A percentile compares a stretch with the other conserved stretches of the same genome.
Conservation (phyloP, 768 basidiomycete species). For the Boletus rubroflammeus region DNA sequence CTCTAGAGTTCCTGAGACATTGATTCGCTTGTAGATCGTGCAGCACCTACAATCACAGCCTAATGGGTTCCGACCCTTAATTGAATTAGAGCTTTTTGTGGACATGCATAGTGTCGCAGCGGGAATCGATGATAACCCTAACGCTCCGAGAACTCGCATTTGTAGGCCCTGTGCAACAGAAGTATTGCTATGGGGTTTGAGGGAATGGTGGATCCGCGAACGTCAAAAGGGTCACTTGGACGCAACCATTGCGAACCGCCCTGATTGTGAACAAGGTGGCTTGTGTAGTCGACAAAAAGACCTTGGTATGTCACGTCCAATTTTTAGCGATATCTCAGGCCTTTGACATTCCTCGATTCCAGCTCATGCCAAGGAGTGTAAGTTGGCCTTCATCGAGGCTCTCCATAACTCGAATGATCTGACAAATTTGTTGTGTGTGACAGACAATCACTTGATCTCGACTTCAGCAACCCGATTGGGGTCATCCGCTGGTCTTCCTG, state of each 20-base stretch:
- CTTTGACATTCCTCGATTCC: slow-evolving; percentile 7
- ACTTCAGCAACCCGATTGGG: background rate
- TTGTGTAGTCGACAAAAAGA: slow-evolving; percentile 62
- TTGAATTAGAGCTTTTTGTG: slow-evolving; percentile 67
- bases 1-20: background rate
- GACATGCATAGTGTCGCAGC: slow-evolving; percentile 61
- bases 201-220: slow-evolving; percentile 82
- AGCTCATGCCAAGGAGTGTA: slow-evolving; percentile 80
- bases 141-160: slow-evolving; percentile 55
- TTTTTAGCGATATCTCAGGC: background rate
- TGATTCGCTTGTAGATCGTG: slow-evolving; percentile 49
- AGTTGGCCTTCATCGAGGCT: slow-evolving; percentile 24
- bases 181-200: slow-evolving; percentile 69
- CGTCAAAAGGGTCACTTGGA: slow-evolving; percentile 66
- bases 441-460: slow-evolving; percentile 41
- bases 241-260: slow-evolving; percentile 49
- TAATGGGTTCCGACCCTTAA: slow-evolving; percentile 57
- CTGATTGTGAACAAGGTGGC: slow-evolving; percentile 65
- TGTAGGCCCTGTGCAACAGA: slow-evolving; percentile 76
- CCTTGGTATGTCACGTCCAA: slow-evolving; percentile 44
- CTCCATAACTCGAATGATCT: background rate
- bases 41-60: slow-evolving; percentile 58
- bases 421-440: slow-evolving; percentile 6
- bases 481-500: background rate
- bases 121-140: slow-evolving; percentile 53